phyloP scores from a whole-genome alignment of 2,329 filamentous ascomycete genomes.

The Trichoderma sp. region DNA sequence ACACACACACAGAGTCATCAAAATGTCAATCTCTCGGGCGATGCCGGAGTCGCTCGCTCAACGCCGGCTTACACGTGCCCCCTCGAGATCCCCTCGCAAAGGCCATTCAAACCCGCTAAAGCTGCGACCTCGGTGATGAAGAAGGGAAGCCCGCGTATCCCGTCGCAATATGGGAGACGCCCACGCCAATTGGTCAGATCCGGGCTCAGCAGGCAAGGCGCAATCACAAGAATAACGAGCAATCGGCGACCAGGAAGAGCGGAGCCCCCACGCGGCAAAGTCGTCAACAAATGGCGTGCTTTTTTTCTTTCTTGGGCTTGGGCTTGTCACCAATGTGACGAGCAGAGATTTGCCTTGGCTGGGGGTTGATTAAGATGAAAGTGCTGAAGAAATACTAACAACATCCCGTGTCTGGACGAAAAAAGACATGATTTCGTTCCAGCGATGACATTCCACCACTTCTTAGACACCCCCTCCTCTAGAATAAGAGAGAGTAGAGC shows the following conservation, averaged over 20 bases:
- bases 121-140: constrained; percentile 7
- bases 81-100: background rate
- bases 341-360: background rate
- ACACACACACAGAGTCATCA: background rate
- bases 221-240: background rate
- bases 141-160: background rate
- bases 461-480: background rate
- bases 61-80: background rate
- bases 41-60: background rate
- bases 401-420: background rate
- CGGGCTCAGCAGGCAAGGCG: background rate
- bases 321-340: constrained; percentile 5
- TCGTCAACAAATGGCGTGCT: constrained; percentile 13
- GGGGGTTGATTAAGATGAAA: background rate
- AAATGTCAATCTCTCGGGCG: background rate
- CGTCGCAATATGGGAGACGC: background rate
- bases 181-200: constrained; percentile 7
- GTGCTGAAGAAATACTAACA: background rate
- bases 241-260: background rate
- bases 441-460: background rate
- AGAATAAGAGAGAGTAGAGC: background rate
- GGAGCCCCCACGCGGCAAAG: constrained; percentile 11
- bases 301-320: background rate
- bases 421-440: background rate
- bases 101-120: background rate